phyloP scores from a whole-genome alignment of 805 yeast genomes.

The Candida chilensis region DNA sequence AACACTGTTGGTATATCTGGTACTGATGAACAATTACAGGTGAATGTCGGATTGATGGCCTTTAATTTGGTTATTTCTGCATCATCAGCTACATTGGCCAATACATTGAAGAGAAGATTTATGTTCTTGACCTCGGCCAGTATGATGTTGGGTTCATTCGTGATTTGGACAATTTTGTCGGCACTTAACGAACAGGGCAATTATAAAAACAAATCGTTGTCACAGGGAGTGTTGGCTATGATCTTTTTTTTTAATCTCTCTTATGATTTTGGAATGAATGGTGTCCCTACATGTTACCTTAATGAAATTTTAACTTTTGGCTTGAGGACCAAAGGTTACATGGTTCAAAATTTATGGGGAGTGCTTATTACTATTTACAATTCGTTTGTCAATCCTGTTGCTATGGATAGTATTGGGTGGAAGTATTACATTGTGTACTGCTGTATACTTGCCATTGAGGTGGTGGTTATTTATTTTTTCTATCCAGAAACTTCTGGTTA shows the following conservation, averaged over 20 bases:
- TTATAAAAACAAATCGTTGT: conserved; percentile 26
- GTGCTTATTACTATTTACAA: conserved; percentile 11
- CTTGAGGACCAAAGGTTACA: conserved; percentile 31
- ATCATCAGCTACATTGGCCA: too few species aligned
- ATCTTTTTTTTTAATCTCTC: conserved; percentile 34
- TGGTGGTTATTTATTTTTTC: conserved; percentile 17
- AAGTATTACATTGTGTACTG: conserved; percentile 33
- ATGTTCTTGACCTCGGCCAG: conserved; percentile 21
- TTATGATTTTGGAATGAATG: conserved; percentile 33
- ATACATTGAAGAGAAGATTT: conserved; percentile 23
- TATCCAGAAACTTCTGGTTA: conserved; percentile 33
- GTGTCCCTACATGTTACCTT: conserved; percentile 34
- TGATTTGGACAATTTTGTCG: conserved; percentile 36
- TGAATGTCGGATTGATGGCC: conserved; percentile 42
- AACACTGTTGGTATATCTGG: conserved; percentile 43
- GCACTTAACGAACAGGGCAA: conserved; percentile 33
- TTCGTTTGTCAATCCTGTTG: conserved; percentile 22
- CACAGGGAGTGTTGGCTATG: conserved; percentile 40
- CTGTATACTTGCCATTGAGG: conserved; percentile 16
- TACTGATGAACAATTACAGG: conserved; percentile 30
- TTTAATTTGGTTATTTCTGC: conserved; percentile 33
- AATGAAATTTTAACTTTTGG: conserved; percentile 17
- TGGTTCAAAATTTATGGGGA: conserved; percentile 11
- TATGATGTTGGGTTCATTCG: conserved; percentile 25
- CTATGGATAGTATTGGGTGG: conserved; percentile 30